phyloP scores from a whole-genome alignment of 257 asterid genomes.

The Penstemon davidsonii region DNA sequence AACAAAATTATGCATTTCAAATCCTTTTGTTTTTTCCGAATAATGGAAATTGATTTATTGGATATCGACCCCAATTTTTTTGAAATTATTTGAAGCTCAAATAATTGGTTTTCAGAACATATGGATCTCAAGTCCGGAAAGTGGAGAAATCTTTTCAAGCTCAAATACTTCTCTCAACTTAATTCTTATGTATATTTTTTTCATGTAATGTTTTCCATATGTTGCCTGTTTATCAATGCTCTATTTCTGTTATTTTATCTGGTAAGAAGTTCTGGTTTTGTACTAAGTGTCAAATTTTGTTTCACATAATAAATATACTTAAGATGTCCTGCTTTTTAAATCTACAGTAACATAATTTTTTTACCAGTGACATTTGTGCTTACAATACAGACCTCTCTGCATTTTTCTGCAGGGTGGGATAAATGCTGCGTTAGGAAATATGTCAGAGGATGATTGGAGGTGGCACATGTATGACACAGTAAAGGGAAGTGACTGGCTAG shows the following conservation, averaged over 20 bases:
- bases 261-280: no score
- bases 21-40: no score
- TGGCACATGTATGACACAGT: slow-evolving; percentile 99
- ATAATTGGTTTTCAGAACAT: no score
- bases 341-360: not conserved
- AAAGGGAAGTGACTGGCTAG: slow-evolving; percentile 98
- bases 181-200: no score
- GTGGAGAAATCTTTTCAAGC: not conserved
- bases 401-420: slow-evolving; percentile 74
- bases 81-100: no score
- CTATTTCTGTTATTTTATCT: not conserved
- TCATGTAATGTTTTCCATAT: not conserved
- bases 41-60: no score
- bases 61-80: no score
- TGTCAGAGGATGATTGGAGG: slow-evolving; percentile 99
- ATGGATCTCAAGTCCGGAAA: no score
- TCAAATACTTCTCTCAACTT: not conserved
- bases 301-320: no score
- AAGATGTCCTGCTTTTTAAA: no score
- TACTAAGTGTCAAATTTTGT: no score
- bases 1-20: no score
- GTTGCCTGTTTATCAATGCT: slow-evolving; percentile 1
- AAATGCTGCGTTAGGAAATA: slow-evolving; percentile 96
- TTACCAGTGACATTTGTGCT: not conserved
- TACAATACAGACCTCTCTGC: slow-evolving; percentile 10